A percentile compares a stretch with the other conserved stretches of the same genome.
These are phyloP conservation scores for Colletotrichum tofieldiae DNA, from an alignment of 2,329 filamentous ascomycete species.

Conservation along the genomic window DNA sequence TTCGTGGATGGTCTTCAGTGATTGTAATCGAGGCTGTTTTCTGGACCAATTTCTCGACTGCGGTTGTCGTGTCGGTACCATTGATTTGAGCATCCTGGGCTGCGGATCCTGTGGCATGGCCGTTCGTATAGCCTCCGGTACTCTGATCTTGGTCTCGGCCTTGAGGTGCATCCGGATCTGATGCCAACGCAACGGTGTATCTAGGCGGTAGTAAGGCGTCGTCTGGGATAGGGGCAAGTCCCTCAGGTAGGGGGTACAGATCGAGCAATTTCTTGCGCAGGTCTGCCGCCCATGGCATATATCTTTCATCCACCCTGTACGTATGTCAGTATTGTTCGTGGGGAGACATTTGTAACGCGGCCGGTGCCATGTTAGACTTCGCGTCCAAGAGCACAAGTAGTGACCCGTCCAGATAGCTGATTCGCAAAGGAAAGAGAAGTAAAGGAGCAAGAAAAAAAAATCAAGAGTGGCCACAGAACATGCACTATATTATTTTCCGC, in stretches of 20 bases:
- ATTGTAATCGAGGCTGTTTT: constrained; percentile 22
- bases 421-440: background rate
- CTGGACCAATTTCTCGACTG: constrained; percentile 8
- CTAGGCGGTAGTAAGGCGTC: constrained; percentile 83
- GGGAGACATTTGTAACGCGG: too few species aligned
- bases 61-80: background rate
- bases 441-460: background rate
- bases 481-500: too few species aligned
- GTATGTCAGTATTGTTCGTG: constrained; percentile 19
- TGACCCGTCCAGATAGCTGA: too few species aligned
- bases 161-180: constrained; percentile 43
- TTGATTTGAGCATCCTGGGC: background rate
- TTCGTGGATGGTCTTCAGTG: background rate
- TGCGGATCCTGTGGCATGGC: background rate
- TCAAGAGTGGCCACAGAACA: too few species aligned
- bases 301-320: constrained; percentile 83
- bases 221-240: constrained; percentile 79
- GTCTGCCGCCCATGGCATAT: constrained; percentile 81
- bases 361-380: background rate
- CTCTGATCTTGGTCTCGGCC: background rate
- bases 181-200: constrained; percentile 70
- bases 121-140: background rate
- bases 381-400: background rate
- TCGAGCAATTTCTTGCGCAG: constrained; percentile 78
- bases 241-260: constrained; percentile 78